A percentile compares a stretch with the other conserved stretches of the same genome.
Evolutionary conservation across 2,329 filamentous ascomycete species (phyloP).

Genomic region (Fusarium sp.): DNA sequence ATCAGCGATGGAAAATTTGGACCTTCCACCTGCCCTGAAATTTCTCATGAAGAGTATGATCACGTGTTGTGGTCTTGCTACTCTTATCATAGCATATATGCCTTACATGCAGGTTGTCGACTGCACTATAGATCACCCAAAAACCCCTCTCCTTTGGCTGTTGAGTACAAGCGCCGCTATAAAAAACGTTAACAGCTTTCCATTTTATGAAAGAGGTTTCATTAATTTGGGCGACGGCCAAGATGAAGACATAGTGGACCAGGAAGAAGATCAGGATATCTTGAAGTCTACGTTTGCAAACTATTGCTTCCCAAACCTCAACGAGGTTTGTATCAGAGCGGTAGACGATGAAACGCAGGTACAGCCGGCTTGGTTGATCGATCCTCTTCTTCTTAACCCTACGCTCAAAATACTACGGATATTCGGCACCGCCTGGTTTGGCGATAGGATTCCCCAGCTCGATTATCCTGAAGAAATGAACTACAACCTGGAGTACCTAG

Average conservation of each 20-base stretch:
- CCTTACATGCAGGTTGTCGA: slow-evolving; percentile 1
- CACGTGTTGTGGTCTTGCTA: background rate
- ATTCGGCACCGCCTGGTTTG: background rate
- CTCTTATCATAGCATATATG: slow-evolving; percentile 1
- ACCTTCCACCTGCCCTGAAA: background rate
- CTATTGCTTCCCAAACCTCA: background rate
- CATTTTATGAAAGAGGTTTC: too few relatives aligned
- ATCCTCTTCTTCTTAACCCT: background rate
- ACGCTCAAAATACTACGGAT: background rate
- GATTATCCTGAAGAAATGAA: background rate
- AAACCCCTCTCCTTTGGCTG: background rate
- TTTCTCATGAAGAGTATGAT: accelerated
- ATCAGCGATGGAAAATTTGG: background rate
- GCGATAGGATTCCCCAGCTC: background rate
- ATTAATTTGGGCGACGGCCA: background rate
- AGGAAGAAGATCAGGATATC: background rate
- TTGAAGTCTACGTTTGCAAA: background rate
- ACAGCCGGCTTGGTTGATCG: background rate
- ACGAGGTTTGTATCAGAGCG: background rate
- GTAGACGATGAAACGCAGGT: accelerated
- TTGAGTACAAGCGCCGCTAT: background rate
- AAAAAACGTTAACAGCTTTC: too few relatives aligned
- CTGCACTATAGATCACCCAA: accelerated
- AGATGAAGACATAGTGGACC: background rate
- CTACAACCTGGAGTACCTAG: background rate